Conservation (phyloP, 1,284 basidiomycete species). For the Microbotryomycetes sp. region DNA sequence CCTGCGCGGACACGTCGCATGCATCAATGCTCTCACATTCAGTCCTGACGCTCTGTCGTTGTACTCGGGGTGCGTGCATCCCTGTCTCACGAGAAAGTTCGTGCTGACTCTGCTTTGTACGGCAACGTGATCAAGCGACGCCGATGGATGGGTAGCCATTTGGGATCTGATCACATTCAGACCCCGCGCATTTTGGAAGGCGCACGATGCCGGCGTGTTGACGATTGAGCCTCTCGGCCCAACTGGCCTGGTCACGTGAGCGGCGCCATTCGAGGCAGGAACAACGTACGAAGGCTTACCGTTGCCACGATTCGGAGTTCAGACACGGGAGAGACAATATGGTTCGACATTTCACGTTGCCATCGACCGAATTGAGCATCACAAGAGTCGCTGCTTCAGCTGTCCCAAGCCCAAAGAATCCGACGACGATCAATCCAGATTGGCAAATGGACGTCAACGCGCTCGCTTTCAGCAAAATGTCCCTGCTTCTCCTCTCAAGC, state of each 20-base stretch:
- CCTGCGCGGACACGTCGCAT: conserved; percentile 25
- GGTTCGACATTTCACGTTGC: conserved; percentile 14
- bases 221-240: conserved; percentile 8
- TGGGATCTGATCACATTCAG: conserved; percentile 31
- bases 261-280: background rate
- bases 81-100: background rate
- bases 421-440: background rate
- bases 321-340: conserved; percentile 35
- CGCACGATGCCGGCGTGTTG: conserved; percentile 30
- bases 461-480: conserved; percentile 32
- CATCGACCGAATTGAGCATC: background rate
- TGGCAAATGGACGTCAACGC: conserved; percentile 32
- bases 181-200: conserved; percentile 16
- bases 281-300: background rate
- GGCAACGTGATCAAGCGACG: conserved; percentile 17
- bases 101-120: background rate
- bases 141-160: conserved; percentile 25
- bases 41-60: conserved; percentile 1
- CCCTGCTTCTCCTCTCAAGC: conserved; percentile 6
- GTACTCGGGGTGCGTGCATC: conserved; percentile 21
- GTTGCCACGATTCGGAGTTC: background rate
- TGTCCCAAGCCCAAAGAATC: background rate
- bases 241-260: conserved; percentile 27
- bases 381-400: background rate
- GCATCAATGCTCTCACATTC: conserved; percentile 24